Base-by-base conservation (phyloP, 108 stramenopile genomes). In the Cyclotella kingstonii region DNA sequence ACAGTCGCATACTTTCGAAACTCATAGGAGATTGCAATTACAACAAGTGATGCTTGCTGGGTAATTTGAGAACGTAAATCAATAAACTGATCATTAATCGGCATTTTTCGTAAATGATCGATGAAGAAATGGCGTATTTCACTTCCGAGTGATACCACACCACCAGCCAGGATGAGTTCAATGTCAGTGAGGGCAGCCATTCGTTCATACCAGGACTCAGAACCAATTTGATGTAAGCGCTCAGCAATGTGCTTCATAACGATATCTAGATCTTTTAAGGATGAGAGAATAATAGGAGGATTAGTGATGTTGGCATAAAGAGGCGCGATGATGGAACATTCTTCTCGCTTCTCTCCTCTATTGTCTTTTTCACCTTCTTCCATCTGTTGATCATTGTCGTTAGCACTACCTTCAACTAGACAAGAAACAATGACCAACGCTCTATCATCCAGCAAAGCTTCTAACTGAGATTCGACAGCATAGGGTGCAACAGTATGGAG, bases 61-160 rank as follows among this genome's bases (percentile, higher is more conserved):
- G 79, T 81, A 6, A 81, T 61, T 44, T 81, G 79, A n/a, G 63
- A 66, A 5, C 79, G 61, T 19, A 81, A 40, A 39, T 81, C 79
- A n/a, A 29, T 33, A 15, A 81, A 73, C 34, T 81, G 79, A 9
- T 66, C 57, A 10, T 44, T 29, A 8, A 77, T 38, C 22, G 76
- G 71, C 70, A 77, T 72, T 40, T 60, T 68, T 5, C 75, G 63
- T 0, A 81, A 12, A 46, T 60, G 60, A 5, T 67, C 62, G 19
- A 81, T 44, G 53, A 77, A 77, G 21, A 70, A 14, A 15, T 39
- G 44, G 12, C 70, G 70, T 8, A 38, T 65, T 5, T 73, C 70
- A 21, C 36, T 28, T 41, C 46, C 49, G 14, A 43, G 47, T n/a
- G 19, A 38, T 1, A 41, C 39, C 2, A 68, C 28, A 0, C 48